Conservation (phyloP, 495 filamentous ascomycete genomes). For the Evansstolkia leycettana region DNA sequence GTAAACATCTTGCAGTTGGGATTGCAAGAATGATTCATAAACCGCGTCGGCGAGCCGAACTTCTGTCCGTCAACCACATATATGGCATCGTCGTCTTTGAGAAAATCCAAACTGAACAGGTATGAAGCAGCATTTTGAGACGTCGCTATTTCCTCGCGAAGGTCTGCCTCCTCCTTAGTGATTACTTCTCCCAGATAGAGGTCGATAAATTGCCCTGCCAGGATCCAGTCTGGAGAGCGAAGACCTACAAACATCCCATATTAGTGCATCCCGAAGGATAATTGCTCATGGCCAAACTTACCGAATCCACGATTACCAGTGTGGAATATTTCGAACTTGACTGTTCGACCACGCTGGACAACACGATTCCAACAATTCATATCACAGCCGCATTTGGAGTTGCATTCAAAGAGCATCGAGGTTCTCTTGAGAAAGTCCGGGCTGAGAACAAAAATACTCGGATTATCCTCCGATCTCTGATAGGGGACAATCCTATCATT, state of each 20-base stretch:
- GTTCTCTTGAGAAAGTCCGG: slow-evolving; percentile 20
- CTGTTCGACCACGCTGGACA: slow-evolving; percentile 62
- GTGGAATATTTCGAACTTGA: slow-evolving; percentile 73
- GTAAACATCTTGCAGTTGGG: slow-evolving; percentile 73
- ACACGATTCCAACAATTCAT: slow-evolving; percentile 63
- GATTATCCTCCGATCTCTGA: slow-evolving; percentile 5
- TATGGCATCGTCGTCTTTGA: slow-evolving; percentile 32
- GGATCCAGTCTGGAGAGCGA: slow-evolving; percentile 51
- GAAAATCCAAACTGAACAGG: slow-evolving; percentile 78
- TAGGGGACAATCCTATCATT: slow-evolving; percentile 29
- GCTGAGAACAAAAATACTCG: slow-evolving; percentile 10
- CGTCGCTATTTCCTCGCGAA: slow-evolving; percentile 42
- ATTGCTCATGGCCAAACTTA: slow-evolving; percentile 24
- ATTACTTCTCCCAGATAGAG: slow-evolving; percentile 84
- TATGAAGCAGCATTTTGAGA: slow-evolving; percentile 41
- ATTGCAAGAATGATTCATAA: slow-evolving; percentile 59
- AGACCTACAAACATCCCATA: slow-evolving; percentile 40
- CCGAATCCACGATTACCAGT: slow-evolving; percentile 73
- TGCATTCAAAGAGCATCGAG: slow-evolving; percentile 71
- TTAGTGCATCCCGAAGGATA: not conserved
- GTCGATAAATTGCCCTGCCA: slow-evolving; percentile 76
- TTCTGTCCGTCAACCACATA: slow-evolving; percentile 49
- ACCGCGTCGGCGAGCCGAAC: slow-evolving; percentile 44
- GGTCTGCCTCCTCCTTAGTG: slow-evolving; percentile 52
- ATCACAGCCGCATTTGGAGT: slow-evolving; percentile 54